These are phyloP conservation scores for Dothidotthia symphoricarpi DNA, from an alignment of 2,329 filamentous ascomycete genomes.

Conservation along the genomic window DNA sequence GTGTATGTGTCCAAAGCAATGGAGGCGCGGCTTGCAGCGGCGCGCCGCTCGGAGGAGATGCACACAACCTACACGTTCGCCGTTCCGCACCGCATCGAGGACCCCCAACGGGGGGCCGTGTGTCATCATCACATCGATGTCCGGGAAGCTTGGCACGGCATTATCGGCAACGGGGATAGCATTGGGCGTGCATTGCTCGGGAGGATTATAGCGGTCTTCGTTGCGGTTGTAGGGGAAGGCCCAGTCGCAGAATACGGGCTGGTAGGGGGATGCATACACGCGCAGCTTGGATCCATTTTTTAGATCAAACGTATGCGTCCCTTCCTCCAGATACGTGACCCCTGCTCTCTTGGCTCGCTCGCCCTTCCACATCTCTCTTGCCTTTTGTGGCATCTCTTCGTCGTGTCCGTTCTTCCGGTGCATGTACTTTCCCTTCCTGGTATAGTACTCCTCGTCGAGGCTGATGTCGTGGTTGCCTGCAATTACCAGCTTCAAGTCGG, in stretches of 20 bases:
- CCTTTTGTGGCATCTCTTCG: conserved; percentile 20
- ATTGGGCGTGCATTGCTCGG: conserved; percentile 25
- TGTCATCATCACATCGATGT: conserved; percentile 59
- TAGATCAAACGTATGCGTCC: conserved; percentile 48
- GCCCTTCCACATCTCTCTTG: conserved; percentile 50
- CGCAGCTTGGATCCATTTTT: conserved; percentile 51
- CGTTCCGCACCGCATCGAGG: conserved; percentile 46
- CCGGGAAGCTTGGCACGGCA: conserved; percentile 47
- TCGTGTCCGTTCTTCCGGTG: conserved; percentile 22
- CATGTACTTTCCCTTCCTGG: conserved; percentile 27
- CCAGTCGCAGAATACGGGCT: conserved; percentile 57
- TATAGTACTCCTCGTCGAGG: conserved; percentile 54
- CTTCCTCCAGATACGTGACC: conserved; percentile 58
- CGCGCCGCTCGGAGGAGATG: conserved; percentile 53
- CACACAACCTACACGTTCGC: conserved; percentile 53
- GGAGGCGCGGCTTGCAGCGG: conserved; percentile 53
- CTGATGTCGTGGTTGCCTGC: conserved; percentile 63
- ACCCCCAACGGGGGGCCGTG: conserved; percentile 58
- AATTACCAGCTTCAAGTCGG: conserved; percentile 61
- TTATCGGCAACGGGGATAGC: conserved; percentile 32
- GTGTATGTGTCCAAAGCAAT: conserved; percentile 65
- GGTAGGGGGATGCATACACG: conserved; percentile 54
- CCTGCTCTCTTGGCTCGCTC: conserved; percentile 47
- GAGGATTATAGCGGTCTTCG: conserved; percentile 54
- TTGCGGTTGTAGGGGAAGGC: conserved; percentile 55